A percentile compares a stretch with the other conserved stretches of the same genome.
phyloP scores from a whole-genome alignment of 176 grass and related monocot genomes.

The Oropetium thomaeum region DNA sequence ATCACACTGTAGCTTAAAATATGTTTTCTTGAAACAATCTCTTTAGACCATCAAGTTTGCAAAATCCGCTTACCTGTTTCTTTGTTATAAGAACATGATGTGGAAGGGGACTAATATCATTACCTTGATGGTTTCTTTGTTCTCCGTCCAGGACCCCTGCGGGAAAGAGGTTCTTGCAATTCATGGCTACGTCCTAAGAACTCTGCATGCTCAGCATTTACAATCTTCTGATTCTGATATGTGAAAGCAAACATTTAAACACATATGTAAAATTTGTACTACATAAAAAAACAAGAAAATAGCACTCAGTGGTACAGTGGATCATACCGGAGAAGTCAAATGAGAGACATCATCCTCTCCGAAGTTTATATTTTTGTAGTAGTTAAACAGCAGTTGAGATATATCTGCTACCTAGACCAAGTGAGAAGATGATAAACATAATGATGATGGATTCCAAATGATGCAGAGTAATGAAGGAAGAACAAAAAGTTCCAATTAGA shows the following conservation, averaged over 20 bases:
- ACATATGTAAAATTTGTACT: background rate
- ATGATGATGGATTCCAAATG: slow-evolving; percentile 11
- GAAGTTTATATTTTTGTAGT: slow-evolving; percentile 65
- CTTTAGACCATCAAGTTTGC: slow-evolving; percentile 22
- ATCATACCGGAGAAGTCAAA: slow-evolving; percentile 38
- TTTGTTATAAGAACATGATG: background rate
- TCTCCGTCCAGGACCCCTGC: slow-evolving; percentile 34
- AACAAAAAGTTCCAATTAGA: background rate
- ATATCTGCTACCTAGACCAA: slow-evolving; percentile 68
- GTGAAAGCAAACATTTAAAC: background rate
- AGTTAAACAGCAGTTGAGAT: slow-evolving; percentile 65
- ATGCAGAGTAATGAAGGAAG: background rate
- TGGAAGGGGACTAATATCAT: slow-evolving; percentile 13
- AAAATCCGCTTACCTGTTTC: background rate
- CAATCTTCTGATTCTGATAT: slow-evolving; percentile 34
- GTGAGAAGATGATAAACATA: slow-evolving; percentile 21
- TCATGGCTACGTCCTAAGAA: slow-evolving; percentile 9
- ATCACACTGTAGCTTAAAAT: background rate
- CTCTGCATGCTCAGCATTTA: slow-evolving; percentile 1
- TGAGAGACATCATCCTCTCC: slow-evolving; percentile 34
- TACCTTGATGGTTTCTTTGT: slow-evolving; percentile 49
- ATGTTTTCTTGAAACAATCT: slow-evolving; percentile 17
- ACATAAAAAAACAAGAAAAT: background rate
- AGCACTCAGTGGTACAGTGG: background rate
- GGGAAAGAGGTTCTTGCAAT: slow-evolving; percentile 28